These are phyloP conservation scores for Stipa capillata DNA, from an alignment of 176 grass and related monocot genomes.

Conservation along the genomic window DNA sequence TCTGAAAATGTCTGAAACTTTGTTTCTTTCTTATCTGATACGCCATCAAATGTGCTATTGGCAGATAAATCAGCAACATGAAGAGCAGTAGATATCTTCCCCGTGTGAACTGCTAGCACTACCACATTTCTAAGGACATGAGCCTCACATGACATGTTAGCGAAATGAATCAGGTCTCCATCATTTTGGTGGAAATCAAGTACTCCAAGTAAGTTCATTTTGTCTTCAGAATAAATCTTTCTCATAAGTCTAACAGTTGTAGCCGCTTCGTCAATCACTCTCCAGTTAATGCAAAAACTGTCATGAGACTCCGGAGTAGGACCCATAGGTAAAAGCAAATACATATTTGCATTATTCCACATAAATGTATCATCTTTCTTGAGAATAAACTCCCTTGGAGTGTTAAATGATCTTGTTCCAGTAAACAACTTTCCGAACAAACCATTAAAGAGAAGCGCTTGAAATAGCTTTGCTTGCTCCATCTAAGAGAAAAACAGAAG, in stretches of 20 bases:
- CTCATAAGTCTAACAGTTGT: conserved; percentile 55
- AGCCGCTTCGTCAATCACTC: conserved; percentile 38
- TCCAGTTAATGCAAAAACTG: conserved; percentile 59
- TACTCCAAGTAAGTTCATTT: background rate
- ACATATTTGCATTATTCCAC: conserved; percentile 55
- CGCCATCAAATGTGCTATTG: conserved; percentile 71
- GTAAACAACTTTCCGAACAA: conserved; percentile 74
- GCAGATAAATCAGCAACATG: conserved; percentile 40
- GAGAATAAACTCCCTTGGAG: conserved; percentile 53
- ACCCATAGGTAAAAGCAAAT: conserved; percentile 69
- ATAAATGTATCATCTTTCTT: conserved; percentile 46
- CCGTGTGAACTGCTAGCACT: conserved; percentile 83
- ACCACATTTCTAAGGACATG: conserved; percentile 43
- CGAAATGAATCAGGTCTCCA: conserved; percentile 55
- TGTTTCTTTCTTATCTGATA: conserved; percentile 39
- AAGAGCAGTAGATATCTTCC: conserved; percentile 79
- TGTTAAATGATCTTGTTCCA: conserved; percentile 36
- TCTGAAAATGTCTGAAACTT: conserved; percentile 52
- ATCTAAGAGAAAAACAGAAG: conserved; percentile 38
- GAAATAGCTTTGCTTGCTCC: conserved; percentile 68
- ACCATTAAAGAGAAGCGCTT: conserved; percentile 79
- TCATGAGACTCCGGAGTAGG: conserved; percentile 21
- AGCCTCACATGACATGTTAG: conserved; percentile 49
- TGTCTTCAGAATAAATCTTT: conserved; percentile 37
- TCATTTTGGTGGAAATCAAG: conserved; percentile 19